Evolutionary conservation across 176 grass and related monocot species (phyloP), one percentile per base, ranked within the genome.

Genomic region (Oryza coarctata): DNA sequence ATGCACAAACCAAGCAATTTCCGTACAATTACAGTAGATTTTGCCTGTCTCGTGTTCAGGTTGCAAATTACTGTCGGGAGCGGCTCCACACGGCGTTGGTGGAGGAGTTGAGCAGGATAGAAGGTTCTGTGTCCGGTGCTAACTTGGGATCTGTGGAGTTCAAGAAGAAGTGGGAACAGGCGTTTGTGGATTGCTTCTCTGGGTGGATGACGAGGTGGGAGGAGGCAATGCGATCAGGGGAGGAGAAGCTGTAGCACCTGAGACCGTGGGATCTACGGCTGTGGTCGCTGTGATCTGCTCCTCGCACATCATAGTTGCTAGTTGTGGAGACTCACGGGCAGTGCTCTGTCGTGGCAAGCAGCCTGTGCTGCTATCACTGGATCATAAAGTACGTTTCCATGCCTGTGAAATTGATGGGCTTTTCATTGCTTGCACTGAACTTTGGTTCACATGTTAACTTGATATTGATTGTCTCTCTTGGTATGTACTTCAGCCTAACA

Each of bases 341-440:
- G 91, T 97, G 43, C 94, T 97, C 73, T 97, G 85, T 68, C 94
- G 94, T 70, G 89, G 89, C 80, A 97, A 97, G 80, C 87, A 90
- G 40, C 87, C 91, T 7, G 82, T 97, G 82, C 91, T 91, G 10
- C 65, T 97, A 70, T 92, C 94, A 1, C 71, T 92, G 27, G 94
- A 97, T 92, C 94, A 97, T 87, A 97, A 97, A 90, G 94, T 92
- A 88, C 76, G 87, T 18, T 47, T 36, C 34, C 47, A 57, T 30
- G n/a, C 17, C 32, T 34, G 1, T 73, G 36, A 68, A 4, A 38
- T 25, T 84, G 41, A 1, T 63, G 38, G 47, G 73, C 52, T 87
- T 70, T 87, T 35, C 33, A 63, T 27, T 79, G 7, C 71, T 75
- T 65, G 29, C 44, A 63, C 63, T 78, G 6, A 69, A 44, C 62